phyloP scores from a whole-genome alignment of 2,329 filamentous ascomycete species.

The Pseudocercospora ulei region DNA sequence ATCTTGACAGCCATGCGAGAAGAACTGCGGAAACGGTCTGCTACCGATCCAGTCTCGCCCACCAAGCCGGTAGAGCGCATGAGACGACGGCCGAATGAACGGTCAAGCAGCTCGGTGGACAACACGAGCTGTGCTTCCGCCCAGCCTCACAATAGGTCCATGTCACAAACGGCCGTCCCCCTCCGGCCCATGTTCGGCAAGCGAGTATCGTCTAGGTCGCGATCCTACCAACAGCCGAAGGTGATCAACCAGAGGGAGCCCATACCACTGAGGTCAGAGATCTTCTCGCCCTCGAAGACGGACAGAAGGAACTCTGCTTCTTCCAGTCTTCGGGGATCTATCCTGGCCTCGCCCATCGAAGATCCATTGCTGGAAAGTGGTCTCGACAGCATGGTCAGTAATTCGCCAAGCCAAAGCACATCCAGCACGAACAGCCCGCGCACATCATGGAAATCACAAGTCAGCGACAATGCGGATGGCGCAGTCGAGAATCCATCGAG shows the following conservation, averaged over 20 bases:
- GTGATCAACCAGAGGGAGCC: conserved; percentile 28
- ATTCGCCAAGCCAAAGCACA: conserved; percentile 13
- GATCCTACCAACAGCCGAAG: conserved; percentile 30
- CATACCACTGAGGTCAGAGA: conserved; percentile 31
- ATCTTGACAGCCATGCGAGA: conserved; percentile 34
- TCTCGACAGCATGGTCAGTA: conserved; percentile 10
- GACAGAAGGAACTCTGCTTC: conserved; percentile 18
- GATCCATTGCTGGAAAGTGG: conserved; percentile 12
- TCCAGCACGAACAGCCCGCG: conserved; percentile 15
- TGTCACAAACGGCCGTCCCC: conserved; percentile 27
- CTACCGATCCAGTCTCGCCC: conserved; percentile 14
- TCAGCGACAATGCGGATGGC: conserved; percentile 21
- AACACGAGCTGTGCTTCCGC: conserved; percentile 12
- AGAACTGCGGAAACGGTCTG: conserved; percentile 26
- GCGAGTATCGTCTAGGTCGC: conserved; percentile 25
- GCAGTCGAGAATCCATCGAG: conserved; percentile 14
- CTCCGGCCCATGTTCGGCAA: conserved; percentile 25
- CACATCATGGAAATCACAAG: conserved; percentile 11
- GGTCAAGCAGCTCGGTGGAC: conserved; percentile 16
- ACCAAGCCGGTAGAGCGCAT: conserved; percentile 14
- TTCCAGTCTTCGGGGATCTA: conserved; percentile 13
- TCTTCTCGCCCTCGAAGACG: conserved; percentile 33
- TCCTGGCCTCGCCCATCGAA: conserved; percentile 20
- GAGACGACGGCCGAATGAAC: conserved; percentile 12
- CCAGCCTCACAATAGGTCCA: conserved; percentile 22